Evolutionary conservation across 2,329 filamentous ascomycete genomes (phyloP).

Genomic region (Parascedosporium putredinis): DNA sequence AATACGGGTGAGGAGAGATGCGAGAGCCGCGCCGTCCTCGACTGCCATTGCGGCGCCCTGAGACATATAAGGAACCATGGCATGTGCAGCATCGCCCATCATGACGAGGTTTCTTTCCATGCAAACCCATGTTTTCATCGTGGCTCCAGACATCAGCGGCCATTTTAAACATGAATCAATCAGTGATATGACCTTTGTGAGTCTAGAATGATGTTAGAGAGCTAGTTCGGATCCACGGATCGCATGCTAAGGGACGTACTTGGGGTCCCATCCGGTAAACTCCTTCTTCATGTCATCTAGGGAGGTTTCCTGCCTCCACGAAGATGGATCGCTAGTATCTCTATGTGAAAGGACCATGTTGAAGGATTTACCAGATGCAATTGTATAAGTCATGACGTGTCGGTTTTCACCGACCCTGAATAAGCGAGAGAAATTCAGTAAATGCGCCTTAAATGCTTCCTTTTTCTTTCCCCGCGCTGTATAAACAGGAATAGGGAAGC

Average conservation of each 20-base stretch:
- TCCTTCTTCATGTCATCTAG: conserved; percentile 22
- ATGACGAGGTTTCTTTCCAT: conserved; percentile 21
- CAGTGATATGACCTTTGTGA: conserved; percentile 24
- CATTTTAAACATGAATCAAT: conserved; percentile 24
- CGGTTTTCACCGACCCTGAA: conserved; percentile 28
- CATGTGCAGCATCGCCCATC: conserved; percentile 31
- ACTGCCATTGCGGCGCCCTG: conserved; percentile 33
- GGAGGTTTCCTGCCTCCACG: conserved; percentile 17
- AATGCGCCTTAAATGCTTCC: not conserved
- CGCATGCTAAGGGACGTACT: conserved; percentile 14
- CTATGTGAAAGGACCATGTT: conserved; percentile 35
- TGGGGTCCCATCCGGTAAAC: conserved; percentile 22
- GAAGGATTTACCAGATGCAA: conserved; percentile 29
- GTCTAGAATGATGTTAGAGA: conserved; percentile 12
- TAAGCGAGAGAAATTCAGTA: too few species aligned
- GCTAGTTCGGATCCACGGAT: not conserved
- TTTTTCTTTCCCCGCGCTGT: too few species aligned
- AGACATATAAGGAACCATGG: conserved; percentile 33
- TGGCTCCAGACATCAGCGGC: conserved; percentile 18
- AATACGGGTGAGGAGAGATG: conserved; percentile 20
- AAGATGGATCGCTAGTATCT: conserved; percentile 23
- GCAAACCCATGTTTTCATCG: conserved; percentile 20
- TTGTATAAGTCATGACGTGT: conserved; percentile 35
- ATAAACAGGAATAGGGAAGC: too few species aligned
- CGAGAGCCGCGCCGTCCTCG: conserved; percentile 30